Base-by-base conservation (phyloP, 2,329 filamentous ascomycete species). In the Sclerotinia subarctica region DNA sequence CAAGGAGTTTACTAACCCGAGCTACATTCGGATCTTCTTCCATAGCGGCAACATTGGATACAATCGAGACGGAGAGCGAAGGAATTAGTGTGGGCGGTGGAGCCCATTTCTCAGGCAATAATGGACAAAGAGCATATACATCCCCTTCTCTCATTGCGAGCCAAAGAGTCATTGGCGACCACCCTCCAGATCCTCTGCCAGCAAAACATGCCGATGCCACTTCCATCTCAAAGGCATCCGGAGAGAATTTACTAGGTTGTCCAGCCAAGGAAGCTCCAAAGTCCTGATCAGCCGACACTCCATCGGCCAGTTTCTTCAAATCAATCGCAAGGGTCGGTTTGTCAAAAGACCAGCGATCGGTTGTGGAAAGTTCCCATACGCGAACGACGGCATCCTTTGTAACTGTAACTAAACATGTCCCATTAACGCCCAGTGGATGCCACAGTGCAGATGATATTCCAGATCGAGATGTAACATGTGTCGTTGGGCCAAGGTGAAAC, bases 131-230 rank as follows among this genome's bases (percentile, higher is more conserved):
- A 1, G 94, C 94, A 76, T 99, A 99, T 7, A 98, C 86, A 76
- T 97, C 94, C 4, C 95, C 95, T 69, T 93, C 91, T 49, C 88
- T 88, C 91, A 97, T 99, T n/a, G 94, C 93, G 64, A 98, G 82
- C 92, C 94, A 99, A 15, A 99, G 83, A 0, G 95, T 98, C 91
- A 97, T 97, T 13, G 94, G 88, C 10, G 93, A 91, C 95, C 95
- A 99, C 66, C 93, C 93, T 19, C 93, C 94, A 8, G 86, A 86
- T 47, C 82, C 83, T 71, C 84, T 83, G 17, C 81, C 82, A 47
- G 85, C 82, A 80, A 99, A 99, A 77, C 89, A 92, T 63, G 94
- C 93, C 2, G 94, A 90, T 5, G 93, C 93, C 29, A 96, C 93
- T 76, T 97, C 92, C 90, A 99, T 96, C 77, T 98, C 94, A 69